Evolutionary conservation across 768 basidiomycete species (phyloP), one percentile per base, ranked within the genome.

Genomic region (Rhizopogon rudus): DNA sequence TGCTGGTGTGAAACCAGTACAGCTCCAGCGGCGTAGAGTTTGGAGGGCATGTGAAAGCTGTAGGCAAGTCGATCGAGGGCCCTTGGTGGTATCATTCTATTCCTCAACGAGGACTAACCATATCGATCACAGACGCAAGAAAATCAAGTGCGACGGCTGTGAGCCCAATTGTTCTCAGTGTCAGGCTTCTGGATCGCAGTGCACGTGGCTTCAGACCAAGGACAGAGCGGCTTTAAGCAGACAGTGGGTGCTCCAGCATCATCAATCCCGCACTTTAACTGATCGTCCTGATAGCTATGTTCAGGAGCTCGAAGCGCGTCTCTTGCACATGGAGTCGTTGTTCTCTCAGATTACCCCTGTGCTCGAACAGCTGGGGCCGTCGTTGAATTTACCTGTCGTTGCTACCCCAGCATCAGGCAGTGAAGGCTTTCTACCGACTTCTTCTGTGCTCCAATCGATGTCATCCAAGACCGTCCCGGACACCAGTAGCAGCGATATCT

Each of bases 1-100:
- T 60, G 66, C 73, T 45, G 80, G 84, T 61, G 67, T 79, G 48
- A 90, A 88, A 63, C 88, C 89, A 33, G 68, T 92, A 42, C 87
- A 88, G 68, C 77, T 92, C 25, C 91, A 91, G 69, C 79, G 91
- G 55, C 71, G 82, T 44, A 73, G 91, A 62, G 91, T 93, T 45
- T 93, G 92, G 91, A 75, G 91, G 54, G 91, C 91, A 69, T 93
- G 91, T 73, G 91, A 93, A 75, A 84, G 85, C 63, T 93, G 91
- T 77, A 84, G 91, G 91, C 86, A 58, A 45, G 82, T 76, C 48
- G 52, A 42, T 58, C 61, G 51, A 22, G 10, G 31, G 29, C 16
- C 45, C 44, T 6, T 37, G 10, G 50, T 33, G 5, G 1, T 58
- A 55, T 58, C 58, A 60, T 59, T 53, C 42, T 46, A 41, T 50